Conservation (phyloP, 805 yeast species). For the Komagataella ulmi region DNA sequence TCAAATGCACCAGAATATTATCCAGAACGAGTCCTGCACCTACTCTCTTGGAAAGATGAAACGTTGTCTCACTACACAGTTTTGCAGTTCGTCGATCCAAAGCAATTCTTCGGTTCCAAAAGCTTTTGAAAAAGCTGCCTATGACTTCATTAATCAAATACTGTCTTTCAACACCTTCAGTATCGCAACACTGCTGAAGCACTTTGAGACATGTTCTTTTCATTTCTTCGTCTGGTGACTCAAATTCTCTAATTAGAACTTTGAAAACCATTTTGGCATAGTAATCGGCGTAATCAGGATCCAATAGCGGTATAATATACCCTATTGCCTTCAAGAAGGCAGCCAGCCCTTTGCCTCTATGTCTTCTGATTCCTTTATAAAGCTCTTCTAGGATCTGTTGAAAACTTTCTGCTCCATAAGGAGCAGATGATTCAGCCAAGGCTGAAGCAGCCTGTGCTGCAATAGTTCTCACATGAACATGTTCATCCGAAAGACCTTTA, state of each 20-base stretch:
- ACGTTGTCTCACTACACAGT: conserved; percentile 62
- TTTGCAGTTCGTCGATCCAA: conserved; percentile 43
- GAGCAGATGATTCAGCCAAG: conserved; percentile 70
- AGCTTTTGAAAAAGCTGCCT: conserved; percentile 49
- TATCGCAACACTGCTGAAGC: conserved; percentile 49
- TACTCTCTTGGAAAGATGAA: conserved; percentile 48
- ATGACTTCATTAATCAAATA: conserved; percentile 39
- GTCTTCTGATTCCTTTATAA: conserved; percentile 68
- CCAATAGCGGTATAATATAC: conserved; percentile 74
- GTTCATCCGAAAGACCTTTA: conserved; percentile 53
- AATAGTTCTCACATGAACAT: conserved; percentile 48
- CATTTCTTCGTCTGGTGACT: conserved; percentile 83
- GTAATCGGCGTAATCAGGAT: conserved; percentile 63
- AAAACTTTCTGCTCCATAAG: conserved; percentile 85
- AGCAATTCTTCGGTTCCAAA: conserved; percentile 80
- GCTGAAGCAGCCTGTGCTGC: conserved; percentile 63
- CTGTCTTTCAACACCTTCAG: conserved; percentile 39
- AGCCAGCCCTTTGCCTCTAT: conserved; percentile 67
- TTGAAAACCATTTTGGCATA: conserved; percentile 65
- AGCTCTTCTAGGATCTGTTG: conserved; percentile 60
- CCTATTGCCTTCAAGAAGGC: conserved; percentile 72
- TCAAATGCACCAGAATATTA: conserved; percentile 40
- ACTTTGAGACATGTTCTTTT: conserved; percentile 57
- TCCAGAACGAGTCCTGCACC: conserved; percentile 54
- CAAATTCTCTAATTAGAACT: conserved; percentile 57